Conservation (phyloP, 2,329 filamentous ascomycete species). For the Fusarium setosum region DNA sequence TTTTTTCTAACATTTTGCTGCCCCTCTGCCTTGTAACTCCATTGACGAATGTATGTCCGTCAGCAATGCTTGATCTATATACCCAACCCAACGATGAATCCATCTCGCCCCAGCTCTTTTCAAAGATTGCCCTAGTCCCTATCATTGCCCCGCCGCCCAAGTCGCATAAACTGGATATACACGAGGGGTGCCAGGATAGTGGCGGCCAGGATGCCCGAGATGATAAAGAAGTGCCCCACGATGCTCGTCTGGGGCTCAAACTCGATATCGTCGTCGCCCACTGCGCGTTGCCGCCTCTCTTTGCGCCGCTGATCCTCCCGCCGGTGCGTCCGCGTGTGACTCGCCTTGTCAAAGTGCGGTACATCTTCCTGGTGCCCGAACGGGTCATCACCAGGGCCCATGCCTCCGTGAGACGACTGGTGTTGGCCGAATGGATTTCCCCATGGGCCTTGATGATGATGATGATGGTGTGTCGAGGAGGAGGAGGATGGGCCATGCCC, state of each 20-base stretch:
- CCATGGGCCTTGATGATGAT: conserved; percentile 34
- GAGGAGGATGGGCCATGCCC: conserved; percentile 22
- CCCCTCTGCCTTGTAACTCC: neutral
- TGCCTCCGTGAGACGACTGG: conserved; percentile 55
- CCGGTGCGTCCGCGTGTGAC: conserved; percentile 80
- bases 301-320: conserved; percentile 64
- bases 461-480: too few species aligned
- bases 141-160: conserved; percentile 45
- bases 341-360: conserved; percentile 81
- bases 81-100: neutral
- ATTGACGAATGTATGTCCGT: neutral
- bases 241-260: conserved; percentile 56
- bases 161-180: conserved; percentile 51
- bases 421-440: conserved; percentile 31
- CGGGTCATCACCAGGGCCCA: conserved; percentile 68
- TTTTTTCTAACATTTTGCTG: neutral
- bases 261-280: conserved; percentile 50
- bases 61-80: neutral
- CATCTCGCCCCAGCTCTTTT: neutral
- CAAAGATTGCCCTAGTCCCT: neutral
- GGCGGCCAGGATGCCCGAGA: conserved; percentile 59
- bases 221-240: conserved; percentile 60
- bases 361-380: conserved; percentile 64
- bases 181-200: conserved; percentile 59
- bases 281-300: conserved; percentile 52